A percentile compares a stretch with the other conserved stretches of the same genome.
phyloP scores from a whole-genome alignment of 768 basidiomycete species.

The Hypholoma fasciculare region DNA sequence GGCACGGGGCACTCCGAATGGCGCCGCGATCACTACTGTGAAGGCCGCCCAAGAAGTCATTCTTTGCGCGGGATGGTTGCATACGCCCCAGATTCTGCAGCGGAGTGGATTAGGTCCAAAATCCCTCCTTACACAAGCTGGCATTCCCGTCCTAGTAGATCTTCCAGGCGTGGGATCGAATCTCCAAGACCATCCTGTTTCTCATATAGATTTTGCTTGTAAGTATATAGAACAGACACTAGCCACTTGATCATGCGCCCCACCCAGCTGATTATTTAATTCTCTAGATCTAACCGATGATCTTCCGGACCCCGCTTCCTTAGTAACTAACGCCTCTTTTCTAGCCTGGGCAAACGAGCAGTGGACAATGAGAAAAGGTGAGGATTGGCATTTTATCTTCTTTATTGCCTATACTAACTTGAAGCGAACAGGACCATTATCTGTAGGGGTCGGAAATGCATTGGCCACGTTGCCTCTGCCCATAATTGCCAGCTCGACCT shows the following conservation, averaged over 20 bases:
- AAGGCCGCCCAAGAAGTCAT: constrained; percentile 6
- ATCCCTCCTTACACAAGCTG: constrained; percentile 4
- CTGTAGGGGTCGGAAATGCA: neutral
- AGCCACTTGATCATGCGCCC: too few relatives aligned
- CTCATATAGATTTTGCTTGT: neutral
- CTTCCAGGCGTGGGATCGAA: constrained; percentile 12
- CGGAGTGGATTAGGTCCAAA: constrained; percentile 10
- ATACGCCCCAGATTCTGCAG: constrained; percentile 12
- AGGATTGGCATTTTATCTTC: too few relatives aligned
- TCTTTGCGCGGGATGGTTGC: constrained; percentile 10
- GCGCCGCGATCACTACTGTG: constrained; percentile 5
- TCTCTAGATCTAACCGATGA: neutral
- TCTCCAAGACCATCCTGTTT: neutral
- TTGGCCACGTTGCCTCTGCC: neutral
- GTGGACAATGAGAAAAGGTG: neutral
- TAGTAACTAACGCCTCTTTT: neutral
- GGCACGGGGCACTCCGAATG: neutral
- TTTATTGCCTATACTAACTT: neutral
- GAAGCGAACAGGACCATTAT: neutral
- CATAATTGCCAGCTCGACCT: neutral
- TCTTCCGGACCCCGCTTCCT: neutral
- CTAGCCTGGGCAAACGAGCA: neutral
- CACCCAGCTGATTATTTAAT: too few relatives aligned
- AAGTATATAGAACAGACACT: neutral
- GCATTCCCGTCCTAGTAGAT: constrained; percentile 7